Conservation (phyloP, 805 yeast genomes). For the Alloascoidea hylecoeti region DNA sequence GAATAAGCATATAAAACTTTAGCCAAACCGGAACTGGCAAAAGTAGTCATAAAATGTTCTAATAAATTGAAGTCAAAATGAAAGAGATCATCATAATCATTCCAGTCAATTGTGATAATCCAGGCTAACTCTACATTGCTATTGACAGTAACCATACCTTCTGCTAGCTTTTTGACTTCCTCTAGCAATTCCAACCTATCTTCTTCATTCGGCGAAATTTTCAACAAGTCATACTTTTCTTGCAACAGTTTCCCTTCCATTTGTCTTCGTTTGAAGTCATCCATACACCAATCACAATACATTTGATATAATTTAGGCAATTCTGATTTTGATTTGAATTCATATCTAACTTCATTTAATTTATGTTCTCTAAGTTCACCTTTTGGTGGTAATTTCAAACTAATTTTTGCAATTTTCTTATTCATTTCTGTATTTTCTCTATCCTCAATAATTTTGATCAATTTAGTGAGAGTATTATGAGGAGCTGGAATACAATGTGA, state of each 20-base stretch:
- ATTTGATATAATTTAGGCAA: constrained; percentile 39
- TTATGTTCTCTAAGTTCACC: constrained; percentile 25
- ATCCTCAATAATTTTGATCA: constrained; percentile 11
- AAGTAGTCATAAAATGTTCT: constrained; percentile 36
- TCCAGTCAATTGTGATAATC: constrained; percentile 63
- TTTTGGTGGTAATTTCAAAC: constrained; percentile 30
- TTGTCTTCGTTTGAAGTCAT: constrained; percentile 42
- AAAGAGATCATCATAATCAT: constrained; percentile 36
- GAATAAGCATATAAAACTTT: constrained; percentile 46
- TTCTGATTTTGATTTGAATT: constrained; percentile 32
- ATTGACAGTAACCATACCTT: constrained; percentile 60
- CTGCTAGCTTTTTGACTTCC: constrained; percentile 40
- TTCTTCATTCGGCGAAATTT: constrained; percentile 29
- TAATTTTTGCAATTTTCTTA: constrained; percentile 27
- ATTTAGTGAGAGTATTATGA: constrained; percentile 10
- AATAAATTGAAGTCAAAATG: constrained; percentile 33
- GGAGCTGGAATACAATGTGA: constrained; percentile 11
- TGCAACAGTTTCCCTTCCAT: constrained; percentile 48
- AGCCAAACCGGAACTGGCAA: constrained; percentile 49
- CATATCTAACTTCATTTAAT: constrained; percentile 26
- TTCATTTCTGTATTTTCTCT: constrained; percentile 28
- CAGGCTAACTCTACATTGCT: constrained; percentile 54
- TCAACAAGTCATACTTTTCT: constrained; percentile 39
- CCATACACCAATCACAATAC: constrained; percentile 42
- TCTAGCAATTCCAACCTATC: constrained; percentile 24